phyloP scores from a whole-genome alignment of 1,284 basidiomycete genomes.

The Peniophora sp. region DNA sequence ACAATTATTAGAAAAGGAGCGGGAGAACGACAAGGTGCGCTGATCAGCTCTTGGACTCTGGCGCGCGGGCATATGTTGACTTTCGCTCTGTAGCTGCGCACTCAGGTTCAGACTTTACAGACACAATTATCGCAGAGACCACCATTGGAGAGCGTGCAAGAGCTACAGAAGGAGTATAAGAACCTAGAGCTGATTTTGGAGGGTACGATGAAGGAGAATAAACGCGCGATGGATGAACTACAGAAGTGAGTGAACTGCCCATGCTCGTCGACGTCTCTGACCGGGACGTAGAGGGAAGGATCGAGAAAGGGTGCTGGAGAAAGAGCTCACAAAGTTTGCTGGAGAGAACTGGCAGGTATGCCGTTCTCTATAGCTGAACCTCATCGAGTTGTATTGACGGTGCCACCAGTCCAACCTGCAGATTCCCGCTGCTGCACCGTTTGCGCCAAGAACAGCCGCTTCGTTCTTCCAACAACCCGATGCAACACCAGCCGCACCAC shows the following conservation, averaged over 20 bases:
- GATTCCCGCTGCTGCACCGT: slow-evolving; percentile 30
- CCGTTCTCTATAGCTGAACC: not conserved
- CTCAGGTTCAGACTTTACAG: slow-evolving; percentile 53
- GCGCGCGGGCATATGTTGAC: not conserved
- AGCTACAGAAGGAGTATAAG: slow-evolving; percentile 59
- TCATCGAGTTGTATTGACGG: not conserved
- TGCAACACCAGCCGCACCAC: slow-evolving; percentile 6
- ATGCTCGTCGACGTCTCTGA: not conserved
- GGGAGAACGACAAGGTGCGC: slow-evolving; percentile 61
- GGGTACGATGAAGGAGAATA: slow-evolving; percentile 73
- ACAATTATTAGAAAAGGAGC: slow-evolving; percentile 61
- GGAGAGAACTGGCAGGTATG: slow-evolving; percentile 73
- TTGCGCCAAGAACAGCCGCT: slow-evolving; percentile 16
- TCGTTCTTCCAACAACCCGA: slow-evolving; percentile 6
- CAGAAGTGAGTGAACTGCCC: slow-evolving; percentile 39
- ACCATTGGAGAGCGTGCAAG: slow-evolving; percentile 52
- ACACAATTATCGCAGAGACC: slow-evolving; percentile 57
- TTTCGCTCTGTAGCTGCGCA: slow-evolving; percentile 38
- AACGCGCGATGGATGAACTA: slow-evolving; percentile 67
- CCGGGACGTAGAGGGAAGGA: slow-evolving; percentile 35
- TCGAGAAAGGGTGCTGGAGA: slow-evolving; percentile 65
- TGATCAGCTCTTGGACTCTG: not conserved
- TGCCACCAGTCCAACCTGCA: slow-evolving; percentile 38
- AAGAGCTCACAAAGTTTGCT: slow-evolving; percentile 55
- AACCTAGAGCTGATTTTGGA: slow-evolving; percentile 64